Base-by-base conservation (phyloP, 345 rosid genomes). In the Streptanthus diversifolius region DNA sequence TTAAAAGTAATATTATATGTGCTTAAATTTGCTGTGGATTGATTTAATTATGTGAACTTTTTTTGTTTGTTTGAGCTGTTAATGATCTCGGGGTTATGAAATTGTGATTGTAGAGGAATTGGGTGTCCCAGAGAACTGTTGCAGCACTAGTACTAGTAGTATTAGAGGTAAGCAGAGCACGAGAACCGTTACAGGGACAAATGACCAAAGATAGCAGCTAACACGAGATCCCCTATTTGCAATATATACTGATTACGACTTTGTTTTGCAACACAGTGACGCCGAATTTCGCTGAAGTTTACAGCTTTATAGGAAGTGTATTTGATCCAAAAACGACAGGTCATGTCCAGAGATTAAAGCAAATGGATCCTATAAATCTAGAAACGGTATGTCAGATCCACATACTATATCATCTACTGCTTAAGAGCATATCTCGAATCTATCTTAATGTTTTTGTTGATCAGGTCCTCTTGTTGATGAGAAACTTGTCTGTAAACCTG, bases 261-360 rank as follows among this genome's bases (percentile, higher is more conserved):
- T 45, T 51, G 49, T 24, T 73, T 52, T 55, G 61, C 36, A 56
- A 52, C 77, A 83, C 95, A 95, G 97, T 78, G 76, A 75, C 82
- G 83, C 97, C 99, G 3, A 93, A 95, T 85, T 95, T 95, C 63
- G 82, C 87, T 22, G 83, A 88, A 80, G 97, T 95, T n/a, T 95
- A 95, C 80, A 85, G 85, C 72, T 95, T 91, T 82, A 78, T 95
- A 36, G 96, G 96, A 75, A 91, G 95, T 66, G 80, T 89, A 29
- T 95, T 95, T 68, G 97, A 95, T 75, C 97, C 96, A 17, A 41
- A 57, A 71, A 79, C 80, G 0, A 65, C 84, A 40, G 87, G 74
- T 65, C 99, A 95, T 60, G 57, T 91, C 63, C 84, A 85, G 82
- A 90, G 73, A 64, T 61, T 95, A 76, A 91, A 86, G 83, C 85